Base-by-base conservation (phyloP, 306 rosid species). In the Senna tora region DNA sequence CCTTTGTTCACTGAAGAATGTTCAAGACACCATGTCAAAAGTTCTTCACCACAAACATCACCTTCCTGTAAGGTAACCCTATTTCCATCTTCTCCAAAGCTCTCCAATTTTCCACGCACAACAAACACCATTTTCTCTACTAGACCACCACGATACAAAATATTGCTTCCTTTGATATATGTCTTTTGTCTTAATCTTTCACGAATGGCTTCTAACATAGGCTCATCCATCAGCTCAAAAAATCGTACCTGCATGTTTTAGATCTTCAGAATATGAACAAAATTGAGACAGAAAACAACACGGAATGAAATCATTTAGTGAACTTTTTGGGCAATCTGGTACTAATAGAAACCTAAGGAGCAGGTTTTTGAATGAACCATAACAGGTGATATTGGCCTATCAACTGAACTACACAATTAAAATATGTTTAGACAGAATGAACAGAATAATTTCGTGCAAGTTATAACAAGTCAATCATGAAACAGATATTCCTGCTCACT, bases 31-130 rank as follows among this genome's bases (percentile, higher is more conserved):
- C 97, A 88, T 59, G 90, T 65, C 16, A 93, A 89, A 67, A 90
- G 96, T 70, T 93, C 98, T 81, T 93, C 98, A 7, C 98, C 98
- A 46, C 97, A 93, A 25, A 75, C 93, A 69, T 86, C 90, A 17
- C 97, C 96, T 80, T 87, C 98, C 22, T 79, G 75, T 69, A 93
- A 73, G 10, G 89, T 78, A 71, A 84, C 80, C 22, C 7, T 28
- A 58, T 38, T 84, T 72, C 92, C 90, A 71, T 87, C 93, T 75
- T 84, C 94, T 32, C 91, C 90, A 7, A 56, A 25, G 81, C 96
- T 90, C 84, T 81, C 90, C 84, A 89, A 75, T 83, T 80, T 84
- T 17, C 98, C 98, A 0, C 97, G 85, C 57, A 89, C 97, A n/a
- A 93, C 54, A 65, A 93, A 93, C 61, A 88, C 87, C 89, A 93